These are phyloP conservation scores for Pseudocercospora fijiensis DNA, from an alignment of 2,329 filamentous ascomycete species.

Conservation along the genomic window DNA sequence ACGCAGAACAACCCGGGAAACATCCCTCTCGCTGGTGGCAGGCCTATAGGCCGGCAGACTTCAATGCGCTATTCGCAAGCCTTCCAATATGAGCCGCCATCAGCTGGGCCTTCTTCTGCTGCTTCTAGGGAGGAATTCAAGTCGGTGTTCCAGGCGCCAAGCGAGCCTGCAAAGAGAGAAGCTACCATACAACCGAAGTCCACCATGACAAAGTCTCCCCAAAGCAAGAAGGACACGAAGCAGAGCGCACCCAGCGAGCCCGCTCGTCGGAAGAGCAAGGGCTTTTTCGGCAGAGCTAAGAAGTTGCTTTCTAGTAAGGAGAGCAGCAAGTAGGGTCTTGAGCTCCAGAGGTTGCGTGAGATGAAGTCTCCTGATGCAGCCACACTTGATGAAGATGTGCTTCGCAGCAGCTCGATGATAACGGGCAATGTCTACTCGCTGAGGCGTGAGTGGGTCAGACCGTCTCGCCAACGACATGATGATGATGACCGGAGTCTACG, in stretches of 20 bases:
- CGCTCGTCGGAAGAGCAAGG: slow-evolving; percentile 1
- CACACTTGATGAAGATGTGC: neutral
- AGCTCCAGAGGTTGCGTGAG: neutral
- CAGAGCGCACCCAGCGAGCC: neutral
- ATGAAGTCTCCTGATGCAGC: neutral
- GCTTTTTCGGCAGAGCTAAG: slow-evolving; percentile 2
- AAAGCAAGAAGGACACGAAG: neutral
- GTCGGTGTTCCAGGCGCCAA: neutral
- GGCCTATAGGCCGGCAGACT: slow-evolving; percentile 1
- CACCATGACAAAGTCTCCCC: neutral
- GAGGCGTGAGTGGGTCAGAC: neutral
- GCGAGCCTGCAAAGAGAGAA: neutral
- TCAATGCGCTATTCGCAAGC: neutral
- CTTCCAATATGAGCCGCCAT: neutral
- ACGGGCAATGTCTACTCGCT: neutral
- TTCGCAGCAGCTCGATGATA: neutral
- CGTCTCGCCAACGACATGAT: neutral
- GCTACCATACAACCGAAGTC: neutral
- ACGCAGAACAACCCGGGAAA: slow-evolving; percentile 2
- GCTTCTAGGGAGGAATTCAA: neutral
- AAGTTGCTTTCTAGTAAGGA: neutral
- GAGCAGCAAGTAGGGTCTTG: neutral
- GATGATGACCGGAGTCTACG: neutral
- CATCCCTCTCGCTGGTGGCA: slow-evolving; percentile 4
- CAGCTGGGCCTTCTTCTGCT: slow-evolving; percentile 3